Base-by-base conservation (phyloP, 208 protist genomes). In the Leishmania tropica region DNA sequence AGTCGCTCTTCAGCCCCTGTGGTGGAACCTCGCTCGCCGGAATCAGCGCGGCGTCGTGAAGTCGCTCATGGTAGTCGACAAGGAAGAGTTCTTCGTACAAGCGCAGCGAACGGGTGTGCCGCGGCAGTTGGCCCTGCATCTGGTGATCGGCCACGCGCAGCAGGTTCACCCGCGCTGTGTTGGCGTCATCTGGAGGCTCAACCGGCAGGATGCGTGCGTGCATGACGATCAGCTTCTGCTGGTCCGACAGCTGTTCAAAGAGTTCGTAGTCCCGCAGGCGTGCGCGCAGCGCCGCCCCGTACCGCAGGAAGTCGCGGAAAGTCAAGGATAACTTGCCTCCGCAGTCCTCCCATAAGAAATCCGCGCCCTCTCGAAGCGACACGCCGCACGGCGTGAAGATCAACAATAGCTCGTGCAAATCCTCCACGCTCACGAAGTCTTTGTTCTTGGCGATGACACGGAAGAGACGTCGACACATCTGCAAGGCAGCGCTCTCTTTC, bases 21-120 rank as follows among this genome's bases (percentile, higher is more conserved):
- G 65, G 75, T 28, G 86, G 81, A 28, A 87, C 75, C 53, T 92
- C 88, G 31, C 75, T 71, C 7, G 51, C 67, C 45, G 78, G 79
- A 65, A 92, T 83, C 24, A 87, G 74, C 3, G 87, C 90, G 24
- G 73, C 58, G 11, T 85, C 78, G 78, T 85, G 84, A 6, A 94
- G 84, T 51, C 68, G 83, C 37, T 89, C 64, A 65, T 94, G 90
- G 85, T 90, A 92, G 73, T 90, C 81, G 5, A 87, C 81, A 0
- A 96, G 80, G 75, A 95, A 96, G 24, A 87, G 45, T n/a, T 89
- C 75, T 79, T 95, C 93, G 81, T 95, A 95, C n/a, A 93, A 71
- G 70, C 92, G 87, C 58, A 95, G 81, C 1, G 83, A 84, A 0
- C 81, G 54, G 5, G 80, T 56, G 60, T 83, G 45, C 40, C 74